Evolutionary conservation across 768 basidiomycete species (phyloP).

Genomic region (Termitomyces sp.): DNA sequence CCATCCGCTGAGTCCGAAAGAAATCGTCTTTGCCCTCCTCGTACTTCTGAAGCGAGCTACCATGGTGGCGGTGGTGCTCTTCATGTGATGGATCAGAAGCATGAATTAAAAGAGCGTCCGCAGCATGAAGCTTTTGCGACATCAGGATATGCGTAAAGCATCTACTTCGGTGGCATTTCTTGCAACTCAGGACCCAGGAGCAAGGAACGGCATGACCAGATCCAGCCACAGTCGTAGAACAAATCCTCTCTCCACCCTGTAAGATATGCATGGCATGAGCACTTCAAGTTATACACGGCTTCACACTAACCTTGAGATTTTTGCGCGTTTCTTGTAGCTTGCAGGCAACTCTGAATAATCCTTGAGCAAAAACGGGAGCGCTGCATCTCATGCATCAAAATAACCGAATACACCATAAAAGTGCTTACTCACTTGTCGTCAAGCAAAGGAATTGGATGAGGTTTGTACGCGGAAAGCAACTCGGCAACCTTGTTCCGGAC

Average conservation of each 20-base stretch:
- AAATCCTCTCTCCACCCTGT: slow-evolving; percentile 11
- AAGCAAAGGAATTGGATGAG: background rate
- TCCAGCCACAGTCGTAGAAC: slow-evolving; percentile 2
- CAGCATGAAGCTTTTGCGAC: slow-evolving; percentile 30
- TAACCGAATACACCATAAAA: background rate
- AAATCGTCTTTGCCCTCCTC: slow-evolving; percentile 9
- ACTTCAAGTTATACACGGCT: background rate
- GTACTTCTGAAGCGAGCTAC: slow-evolving; percentile 16
- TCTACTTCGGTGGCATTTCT: slow-evolving; percentile 31
- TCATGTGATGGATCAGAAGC: slow-evolving; percentile 21
- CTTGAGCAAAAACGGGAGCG: background rate
- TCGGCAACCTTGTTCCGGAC: slow-evolving; percentile 30
- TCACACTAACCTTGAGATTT: slow-evolving; percentile 4
- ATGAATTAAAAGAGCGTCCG: slow-evolving; percentile 29
- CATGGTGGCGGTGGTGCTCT: slow-evolving; percentile 30
- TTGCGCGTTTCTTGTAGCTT: slow-evolving; percentile 19
- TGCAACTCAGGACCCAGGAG: slow-evolving; percentile 29
- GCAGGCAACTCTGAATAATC: slow-evolving; percentile 26
- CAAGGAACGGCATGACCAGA: slow-evolving; percentile 17
- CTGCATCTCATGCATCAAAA: background rate
- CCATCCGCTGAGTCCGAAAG: slow-evolving; percentile 23
- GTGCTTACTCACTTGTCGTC: background rate
- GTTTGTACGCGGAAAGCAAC: slow-evolving; percentile 5
- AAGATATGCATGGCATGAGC: background rate
- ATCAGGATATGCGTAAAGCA: slow-evolving; percentile 36